Evolutionary conservation across 208 protist species (phyloP).

Genomic region (Tetramitus jugosus): DNA sequence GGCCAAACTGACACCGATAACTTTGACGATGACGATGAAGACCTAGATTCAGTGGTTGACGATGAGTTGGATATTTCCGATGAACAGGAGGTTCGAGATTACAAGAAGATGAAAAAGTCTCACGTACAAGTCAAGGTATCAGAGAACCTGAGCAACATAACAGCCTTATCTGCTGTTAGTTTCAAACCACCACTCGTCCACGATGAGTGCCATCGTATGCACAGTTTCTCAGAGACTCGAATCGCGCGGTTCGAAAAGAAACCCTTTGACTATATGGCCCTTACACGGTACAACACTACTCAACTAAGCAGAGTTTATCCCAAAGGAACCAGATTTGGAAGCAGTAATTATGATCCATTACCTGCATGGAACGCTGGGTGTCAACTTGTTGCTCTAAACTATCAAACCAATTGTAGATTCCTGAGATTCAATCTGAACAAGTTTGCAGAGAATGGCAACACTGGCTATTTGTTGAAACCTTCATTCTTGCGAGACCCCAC

Average conservation of each 20-base stretch:
- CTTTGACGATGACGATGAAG: background rate
- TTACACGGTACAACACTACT: conserved; percentile 42
- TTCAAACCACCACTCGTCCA: background rate
- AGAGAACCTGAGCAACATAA: conserved; percentile 7
- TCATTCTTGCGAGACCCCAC: background rate
- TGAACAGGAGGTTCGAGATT: background rate
- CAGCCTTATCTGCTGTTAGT: background rate
- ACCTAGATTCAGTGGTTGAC: background rate
- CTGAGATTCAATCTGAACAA: conserved; percentile 66
- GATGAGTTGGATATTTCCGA: background rate
- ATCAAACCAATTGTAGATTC: conserved; percentile 51
- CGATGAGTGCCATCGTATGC: background rate
- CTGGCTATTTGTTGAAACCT: conserved; percentile 86
- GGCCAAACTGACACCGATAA: background rate
- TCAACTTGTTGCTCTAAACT: conserved; percentile 83
- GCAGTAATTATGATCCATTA: conserved; percentile 78
- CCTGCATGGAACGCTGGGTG: conserved; percentile 60
- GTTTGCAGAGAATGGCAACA: conserved; percentile 77
- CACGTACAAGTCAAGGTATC: background rate
- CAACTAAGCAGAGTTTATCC: conserved; percentile 81
- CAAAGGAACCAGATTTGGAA: conserved; percentile 67
- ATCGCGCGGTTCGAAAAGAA: background rate
- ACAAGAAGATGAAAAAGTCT: background rate
- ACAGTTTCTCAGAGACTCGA: background rate
- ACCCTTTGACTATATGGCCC: background rate